Base-by-base conservation (phyloP, 2,329 filamentous ascomycete species). In the Xylaria sp. region DNA sequence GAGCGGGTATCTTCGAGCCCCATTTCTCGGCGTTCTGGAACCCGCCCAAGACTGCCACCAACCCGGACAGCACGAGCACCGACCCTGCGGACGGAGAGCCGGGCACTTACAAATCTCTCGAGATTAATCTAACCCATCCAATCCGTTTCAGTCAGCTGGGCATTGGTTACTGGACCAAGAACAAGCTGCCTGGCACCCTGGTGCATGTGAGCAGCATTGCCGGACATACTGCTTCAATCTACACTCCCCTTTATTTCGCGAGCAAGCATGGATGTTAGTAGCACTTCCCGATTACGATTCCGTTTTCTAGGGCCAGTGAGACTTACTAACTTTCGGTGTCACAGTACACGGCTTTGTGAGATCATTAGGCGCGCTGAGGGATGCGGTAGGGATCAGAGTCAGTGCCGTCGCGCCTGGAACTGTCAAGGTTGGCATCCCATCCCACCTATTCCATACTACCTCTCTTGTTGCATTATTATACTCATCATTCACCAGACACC, bases 1-100 rank as follows among this genome's bases (percentile, higher is more conserved):
- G 65, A 4, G 65, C 65, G 3, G 65, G 65, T 12, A 23, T 67
- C n/a, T 67, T 60, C 46, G 55, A 67, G 55, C 60, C 65, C 5
- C 45, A 28, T 13, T 64, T 46, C 34, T 56, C 60, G 13, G 56
- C 34, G 2, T 67, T 67, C 48, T 67, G 60, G 65, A 20, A 50
- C 46, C 60, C 60, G 25, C 65, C 60, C 6, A 43, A 23, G 53
- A 59, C 60, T 0, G 53, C 52, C 6, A 64, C 53, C 2, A 60
- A 53, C 36, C 60, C 48, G 15, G 45, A 64, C 20, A 48, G 34
- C n/a, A 43, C 62, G 15, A 64, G 62, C 23, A 25, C 15, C 28
- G 63, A 66, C 41, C 6, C 39, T 4, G 63, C 58, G 12, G 53
- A 59, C 6, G 65, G 36, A 12, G 39, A 48, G 9, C 63, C 63